phyloP scores from a whole-genome alignment of 352 stramenopile genomes.

The Globisporangium nunn region DNA sequence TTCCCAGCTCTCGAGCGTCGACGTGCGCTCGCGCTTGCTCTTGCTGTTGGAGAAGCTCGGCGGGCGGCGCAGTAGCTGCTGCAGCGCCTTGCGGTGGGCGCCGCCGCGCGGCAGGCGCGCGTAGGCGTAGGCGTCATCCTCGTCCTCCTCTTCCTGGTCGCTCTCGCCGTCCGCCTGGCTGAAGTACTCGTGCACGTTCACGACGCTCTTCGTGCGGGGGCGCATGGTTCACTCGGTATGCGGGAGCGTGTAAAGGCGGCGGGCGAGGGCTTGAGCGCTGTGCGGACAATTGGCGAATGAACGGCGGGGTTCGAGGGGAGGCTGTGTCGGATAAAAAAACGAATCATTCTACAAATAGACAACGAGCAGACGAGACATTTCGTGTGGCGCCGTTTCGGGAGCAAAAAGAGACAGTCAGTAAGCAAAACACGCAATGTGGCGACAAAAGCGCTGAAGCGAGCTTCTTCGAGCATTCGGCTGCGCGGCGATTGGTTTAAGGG shows the following conservation, averaged over 20 bases:
- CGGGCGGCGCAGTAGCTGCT: too few relatives aligned
- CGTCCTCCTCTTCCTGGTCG: conserved; percentile 30
- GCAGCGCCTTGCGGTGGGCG: conserved; percentile 7
- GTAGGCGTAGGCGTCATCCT: conserved; percentile 50
- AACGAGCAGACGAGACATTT: too few relatives aligned
- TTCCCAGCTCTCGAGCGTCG: conserved; percentile 50
- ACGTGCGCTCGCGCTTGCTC: conserved; percentile 36
- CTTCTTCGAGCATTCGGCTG: too few relatives aligned
- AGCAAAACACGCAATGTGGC: too few relatives aligned
- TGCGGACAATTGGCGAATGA: conserved; percentile 5
- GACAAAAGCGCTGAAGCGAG: too few relatives aligned
- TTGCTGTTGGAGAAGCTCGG: conserved; percentile 27
- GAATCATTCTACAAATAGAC: too few relatives aligned
- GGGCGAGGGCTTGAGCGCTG: conserved; percentile 1
- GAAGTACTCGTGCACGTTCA: conserved; percentile 73
- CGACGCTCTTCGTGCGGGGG: conserved; percentile 63
- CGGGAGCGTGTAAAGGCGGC: too few relatives aligned
- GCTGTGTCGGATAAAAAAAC: too few relatives aligned
- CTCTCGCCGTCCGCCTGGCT: conserved; percentile 38
- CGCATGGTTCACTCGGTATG: conserved; percentile 54
- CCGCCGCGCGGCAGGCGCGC: conserved; percentile 11
- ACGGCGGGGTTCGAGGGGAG: too few relatives aligned
- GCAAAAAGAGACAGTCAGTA: too few relatives aligned
- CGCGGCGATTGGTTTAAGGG: too few relatives aligned
- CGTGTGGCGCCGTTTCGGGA: too few relatives aligned